Percentiles rank a stretch among this genome's conserved stretches.
phyloP scores from a whole-genome alignment of 129 eudicot species.

The Tanacetum coccineum region DNA sequence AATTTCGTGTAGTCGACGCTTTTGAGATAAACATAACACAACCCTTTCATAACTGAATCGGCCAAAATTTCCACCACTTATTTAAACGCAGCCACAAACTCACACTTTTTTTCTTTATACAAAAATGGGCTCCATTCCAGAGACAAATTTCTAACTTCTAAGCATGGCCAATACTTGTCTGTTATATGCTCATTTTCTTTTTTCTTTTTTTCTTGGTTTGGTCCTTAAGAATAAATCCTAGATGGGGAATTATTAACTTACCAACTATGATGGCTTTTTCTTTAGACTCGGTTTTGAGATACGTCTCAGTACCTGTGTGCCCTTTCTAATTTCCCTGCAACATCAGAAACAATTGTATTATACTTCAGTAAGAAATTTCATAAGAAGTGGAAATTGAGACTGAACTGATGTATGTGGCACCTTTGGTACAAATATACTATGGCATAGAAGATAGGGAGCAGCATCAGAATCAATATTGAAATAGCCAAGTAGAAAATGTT shows the following conservation, averaged over 20 bases:
- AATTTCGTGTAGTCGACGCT: no score
- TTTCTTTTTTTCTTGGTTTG: no score
- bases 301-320: slow-evolving; percentile 67
- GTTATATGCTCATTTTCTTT: no score
- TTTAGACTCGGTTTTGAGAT: slow-evolving; percentile 56
- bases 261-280: slow-evolving; percentile 67
- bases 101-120: no score
- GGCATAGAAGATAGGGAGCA: slow-evolving; percentile 73
- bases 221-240: no score
- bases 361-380: slow-evolving; percentile 1
- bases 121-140: no score
- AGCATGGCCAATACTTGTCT: no score
- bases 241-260: slow-evolving; percentile 17
- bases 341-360: slow-evolving; percentile 16
- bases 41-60: no score
- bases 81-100: no score
- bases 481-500: slow-evolving; percentile 64
- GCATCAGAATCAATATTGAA: slow-evolving; percentile 64
- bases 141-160: no score
- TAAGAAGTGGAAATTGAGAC: not conserved
- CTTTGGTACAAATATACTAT: slow-evolving; percentile 76
- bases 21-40: no score
- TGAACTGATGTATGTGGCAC: slow-evolving; percentile 32
- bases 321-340: slow-evolving; percentile 67
- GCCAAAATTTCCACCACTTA: no score